Evolutionary conservation across 352 stramenopile species (phyloP).

Genomic region (Pilasporangium apinafurcum): DNA sequence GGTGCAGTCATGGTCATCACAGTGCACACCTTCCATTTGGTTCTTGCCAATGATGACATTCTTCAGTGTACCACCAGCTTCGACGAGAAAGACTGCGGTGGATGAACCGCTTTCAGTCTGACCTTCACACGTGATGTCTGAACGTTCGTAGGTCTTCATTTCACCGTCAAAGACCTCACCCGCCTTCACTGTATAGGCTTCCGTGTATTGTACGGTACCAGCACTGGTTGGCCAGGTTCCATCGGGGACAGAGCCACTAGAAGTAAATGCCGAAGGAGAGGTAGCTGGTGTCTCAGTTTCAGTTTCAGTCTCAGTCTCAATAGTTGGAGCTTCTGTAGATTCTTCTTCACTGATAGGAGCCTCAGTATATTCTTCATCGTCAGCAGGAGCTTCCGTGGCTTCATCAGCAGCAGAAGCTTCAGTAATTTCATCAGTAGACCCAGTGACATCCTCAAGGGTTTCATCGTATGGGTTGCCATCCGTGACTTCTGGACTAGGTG

Average conservation of each 20-base stretch:
- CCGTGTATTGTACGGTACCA: slow-evolving; percentile 4
- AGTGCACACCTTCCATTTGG: slow-evolving; percentile 20
- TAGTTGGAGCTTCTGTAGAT: too few relatives aligned
- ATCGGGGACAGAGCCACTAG: slow-evolving; percentile 13
- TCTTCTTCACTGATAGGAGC: too few relatives aligned
- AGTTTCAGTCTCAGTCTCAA: too few relatives aligned
- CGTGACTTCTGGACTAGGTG: too few relatives aligned
- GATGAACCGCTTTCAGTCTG: slow-evolving; percentile 11
- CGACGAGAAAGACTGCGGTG: slow-evolving; percentile 16
- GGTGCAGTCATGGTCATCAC: slow-evolving; percentile 17
- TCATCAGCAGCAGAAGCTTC: too few relatives aligned
- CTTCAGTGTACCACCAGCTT: slow-evolving; percentile 18
- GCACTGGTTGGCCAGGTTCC: slow-evolving; percentile 15
- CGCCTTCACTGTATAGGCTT: slow-evolving; percentile 10
- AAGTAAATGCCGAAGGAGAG: too few relatives aligned
- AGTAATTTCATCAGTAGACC: too few relatives aligned
- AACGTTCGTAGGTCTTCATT: slow-evolving; percentile 28
- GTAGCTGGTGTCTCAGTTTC: too few relatives aligned
- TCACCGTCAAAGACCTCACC: slow-evolving; percentile 21
- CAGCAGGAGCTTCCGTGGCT: too few relatives aligned
- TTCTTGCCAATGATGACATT: slow-evolving; percentile 28
- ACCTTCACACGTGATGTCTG: slow-evolving; percentile 8
- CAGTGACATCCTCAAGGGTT: too few relatives aligned
- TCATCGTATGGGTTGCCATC: too few relatives aligned
- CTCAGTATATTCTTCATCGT: too few relatives aligned